Conservation (phyloP, 805 yeast genomes). For the Candida adriatica region DNA sequence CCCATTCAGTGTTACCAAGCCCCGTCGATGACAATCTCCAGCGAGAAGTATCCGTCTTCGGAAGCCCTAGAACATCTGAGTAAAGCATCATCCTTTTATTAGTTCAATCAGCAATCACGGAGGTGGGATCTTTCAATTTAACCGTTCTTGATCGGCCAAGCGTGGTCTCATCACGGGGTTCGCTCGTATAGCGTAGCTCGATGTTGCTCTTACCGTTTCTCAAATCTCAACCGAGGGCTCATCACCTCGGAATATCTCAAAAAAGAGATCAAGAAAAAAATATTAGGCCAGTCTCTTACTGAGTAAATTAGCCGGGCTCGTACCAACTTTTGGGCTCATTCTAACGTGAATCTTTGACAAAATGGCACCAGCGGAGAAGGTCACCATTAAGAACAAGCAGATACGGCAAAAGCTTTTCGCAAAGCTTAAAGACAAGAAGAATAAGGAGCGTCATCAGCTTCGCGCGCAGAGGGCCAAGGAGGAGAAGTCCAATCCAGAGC, state of each 20-base stretch:
- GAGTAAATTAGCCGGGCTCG: no score
- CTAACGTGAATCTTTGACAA: neutral
- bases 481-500: conserved; percentile 76
- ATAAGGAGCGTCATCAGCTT: conserved; percentile 68
- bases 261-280: no score
- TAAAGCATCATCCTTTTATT: conserved; percentile 26
- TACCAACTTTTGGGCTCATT: no score
- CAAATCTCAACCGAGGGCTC: no score
- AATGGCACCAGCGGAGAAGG: conserved; percentile 25
- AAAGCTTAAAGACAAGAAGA: conserved; percentile 63
- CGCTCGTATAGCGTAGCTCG: no score
- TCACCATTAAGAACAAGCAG: conserved; percentile 64
- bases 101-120: no score
- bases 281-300: no score
- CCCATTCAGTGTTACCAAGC: conserved; percentile 81
- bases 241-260: no score
- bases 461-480: conserved; percentile 83
- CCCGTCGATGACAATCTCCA: conserved; percentile 74
- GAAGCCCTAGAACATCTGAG: conserved; percentile 66
- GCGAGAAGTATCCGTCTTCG: conserved; percentile 55
- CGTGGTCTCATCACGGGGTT: no score
- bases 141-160: no score
- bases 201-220: no score
- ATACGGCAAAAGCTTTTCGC: conserved; percentile 75
- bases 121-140: no score